Evolutionary conservation across 495 filamentous ascomycete species (phyloP), one percentile per base, ranked within the genome.

Genomic region (Astrothelium subdiscretum): DNA sequence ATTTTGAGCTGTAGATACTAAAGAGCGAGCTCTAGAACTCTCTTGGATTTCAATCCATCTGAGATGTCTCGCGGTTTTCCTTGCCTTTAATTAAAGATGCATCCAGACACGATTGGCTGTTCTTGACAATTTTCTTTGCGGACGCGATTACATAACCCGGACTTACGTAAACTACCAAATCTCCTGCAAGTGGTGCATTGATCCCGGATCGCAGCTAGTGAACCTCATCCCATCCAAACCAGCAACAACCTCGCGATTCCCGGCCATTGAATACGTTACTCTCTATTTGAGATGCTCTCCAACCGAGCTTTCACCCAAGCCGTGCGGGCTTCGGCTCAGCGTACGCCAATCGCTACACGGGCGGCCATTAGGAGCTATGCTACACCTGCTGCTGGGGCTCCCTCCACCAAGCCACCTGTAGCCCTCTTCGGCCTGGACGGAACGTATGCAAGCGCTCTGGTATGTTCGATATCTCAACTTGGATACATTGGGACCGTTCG

Each of bases 391-490:
- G 69, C 77, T 61, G 63, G 65, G 22, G 78, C 85, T 71, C 29
- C 35, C 15, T 63, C 68, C 31, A 69, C 71, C 48, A 92, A 88
- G 80, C 85, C 92, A 65, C 94, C 94, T 59, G 81, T 97, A 72
- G 83, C 91, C 61, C 81, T 98, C 66, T 98, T 89, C 78, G 94
- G 94, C 65, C 80, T 98, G 77, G 94, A 97, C 76, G 94, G 94
- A 70, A 97, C 92, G 72, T 98, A 98, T 80, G 95, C 94, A 71
- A 89, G 85, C 81, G 94, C 94, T 80, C 81, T 98, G 85, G 94
- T 98, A 90, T 74, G 85, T 77, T 62, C 66, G 59, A 63, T 24
- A 2, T 43, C 31, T 32, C 20, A 59, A 63, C 35, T 8, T 38
- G 35, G 8, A 38, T 38, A 15, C 0, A 38, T 40, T 38, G 31